A percentile compares a stretch with the other conserved stretches of the same genome.
phyloP scores from a whole-genome alignment of 164 flowering plant species.

The Saururus chinensis region DNA sequence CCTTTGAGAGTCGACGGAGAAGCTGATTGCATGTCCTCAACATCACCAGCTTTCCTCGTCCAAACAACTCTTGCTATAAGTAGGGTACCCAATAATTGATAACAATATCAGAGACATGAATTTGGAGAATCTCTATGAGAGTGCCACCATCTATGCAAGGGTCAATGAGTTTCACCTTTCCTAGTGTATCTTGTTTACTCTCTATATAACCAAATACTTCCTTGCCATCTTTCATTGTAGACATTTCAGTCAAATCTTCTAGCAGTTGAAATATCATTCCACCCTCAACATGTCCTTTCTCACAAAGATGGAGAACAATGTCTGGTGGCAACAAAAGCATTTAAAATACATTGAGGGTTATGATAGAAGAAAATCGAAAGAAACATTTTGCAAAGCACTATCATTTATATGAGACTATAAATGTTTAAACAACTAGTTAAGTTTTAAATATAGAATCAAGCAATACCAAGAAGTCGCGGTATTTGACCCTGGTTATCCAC shows the following conservation, averaged over 20 bases:
- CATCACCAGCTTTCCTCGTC: constrained; percentile 98
- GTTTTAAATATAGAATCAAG: too few species aligned
- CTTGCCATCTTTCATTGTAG: constrained; percentile 94
- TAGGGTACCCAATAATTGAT: constrained; percentile 2
- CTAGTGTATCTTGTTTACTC: constrained; percentile 92
- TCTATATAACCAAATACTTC: constrained; percentile 93
- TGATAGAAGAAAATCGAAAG: neutral
- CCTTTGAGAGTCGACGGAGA: constrained; percentile 97
- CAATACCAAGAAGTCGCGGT: constrained; percentile 82
- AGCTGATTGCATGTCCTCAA: constrained; percentile 98
- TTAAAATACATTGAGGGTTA: too few species aligned
- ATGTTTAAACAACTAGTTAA: too few species aligned
- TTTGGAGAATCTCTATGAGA: too few species aligned
- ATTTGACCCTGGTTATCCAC: constrained; percentile 59
- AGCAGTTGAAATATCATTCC: constrained; percentile 97
- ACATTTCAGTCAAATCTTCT: constrained; percentile 99
- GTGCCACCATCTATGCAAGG: neutral
- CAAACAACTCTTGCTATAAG: constrained; percentile 85
- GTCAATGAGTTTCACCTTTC: constrained; percentile 49
- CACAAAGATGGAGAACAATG: constrained; percentile 91
- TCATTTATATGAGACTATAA: too few species aligned
- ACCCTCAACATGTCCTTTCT: constrained; percentile 91
- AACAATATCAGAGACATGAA: neutral
- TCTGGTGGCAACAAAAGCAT: constrained; percentile 27
- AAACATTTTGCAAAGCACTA: neutral